Percentiles rank a stretch among this genome's conserved stretches.
Conservation (phyloP, 805 yeast genomes). For the Wickerhamiella occidentalis region DNA sequence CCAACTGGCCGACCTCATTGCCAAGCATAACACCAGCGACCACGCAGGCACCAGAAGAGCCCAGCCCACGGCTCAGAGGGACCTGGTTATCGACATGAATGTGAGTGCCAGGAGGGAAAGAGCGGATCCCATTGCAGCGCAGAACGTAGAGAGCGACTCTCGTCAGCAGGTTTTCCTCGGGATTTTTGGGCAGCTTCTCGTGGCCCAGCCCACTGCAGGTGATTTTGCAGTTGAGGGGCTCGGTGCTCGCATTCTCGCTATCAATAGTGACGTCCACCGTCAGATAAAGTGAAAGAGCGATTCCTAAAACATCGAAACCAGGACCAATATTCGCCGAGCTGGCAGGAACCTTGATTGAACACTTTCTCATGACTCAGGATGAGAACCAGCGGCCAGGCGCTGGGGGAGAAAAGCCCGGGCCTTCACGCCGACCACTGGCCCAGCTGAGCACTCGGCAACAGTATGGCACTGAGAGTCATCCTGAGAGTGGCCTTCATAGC, state of each 20-base stretch:
- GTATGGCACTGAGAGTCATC: too few species aligned
- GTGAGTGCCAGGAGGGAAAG: constrained; percentile 74
- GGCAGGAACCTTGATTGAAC: constrained; percentile 50
- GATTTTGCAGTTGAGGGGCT: constrained; percentile 50
- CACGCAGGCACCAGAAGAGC: constrained; percentile 96
- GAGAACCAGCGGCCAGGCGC: background rate
- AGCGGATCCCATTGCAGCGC: constrained; percentile 62
- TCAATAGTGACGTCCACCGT: constrained; percentile 61
- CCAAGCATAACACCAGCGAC: constrained; percentile 93
- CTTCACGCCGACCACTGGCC: background rate
- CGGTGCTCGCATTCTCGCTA: constrained; percentile 30
- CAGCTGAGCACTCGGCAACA: constrained; percentile 1
- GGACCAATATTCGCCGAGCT: constrained; percentile 98
- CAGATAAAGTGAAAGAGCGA: constrained; percentile 67
- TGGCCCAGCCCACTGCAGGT: constrained; percentile 70
- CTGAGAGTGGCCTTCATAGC: too few species aligned
- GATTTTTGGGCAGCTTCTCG: constrained; percentile 61
- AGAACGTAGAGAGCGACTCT: constrained; percentile 85
- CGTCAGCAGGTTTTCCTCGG: constrained; percentile 77
- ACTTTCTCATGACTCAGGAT: constrained; percentile 17
- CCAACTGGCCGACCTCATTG: constrained; percentile 65
- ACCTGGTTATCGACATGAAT: constrained; percentile 80
- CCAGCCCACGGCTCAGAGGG: constrained; percentile 93
- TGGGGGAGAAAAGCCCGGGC: background rate
- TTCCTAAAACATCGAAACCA: constrained; percentile 93